Conservation (phyloP, 1,284 basidiomycete species). For the Rhizoctonia solani region DNA sequence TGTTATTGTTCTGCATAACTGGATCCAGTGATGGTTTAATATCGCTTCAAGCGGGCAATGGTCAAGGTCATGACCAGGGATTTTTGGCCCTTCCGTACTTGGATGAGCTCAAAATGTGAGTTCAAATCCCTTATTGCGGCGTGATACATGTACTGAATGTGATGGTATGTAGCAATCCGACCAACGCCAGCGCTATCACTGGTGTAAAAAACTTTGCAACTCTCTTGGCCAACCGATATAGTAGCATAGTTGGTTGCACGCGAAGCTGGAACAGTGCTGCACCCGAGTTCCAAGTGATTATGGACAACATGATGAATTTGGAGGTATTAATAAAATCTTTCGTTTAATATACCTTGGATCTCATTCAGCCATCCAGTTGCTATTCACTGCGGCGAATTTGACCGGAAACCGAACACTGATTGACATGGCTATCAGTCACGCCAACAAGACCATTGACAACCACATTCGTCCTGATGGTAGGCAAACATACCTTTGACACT, state of each 20-base stretch:
- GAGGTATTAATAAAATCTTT: constrained; percentile 46
- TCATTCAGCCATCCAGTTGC: constrained; percentile 46
- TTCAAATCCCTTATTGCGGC: neutral
- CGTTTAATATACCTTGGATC: neutral
- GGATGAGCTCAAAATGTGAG: constrained; percentile 54
- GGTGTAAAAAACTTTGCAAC: constrained; percentile 50
- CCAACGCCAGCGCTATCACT: constrained; percentile 48
- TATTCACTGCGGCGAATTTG: constrained; percentile 59
- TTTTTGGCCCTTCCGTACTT: constrained; percentile 56
- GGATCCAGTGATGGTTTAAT: constrained; percentile 55
- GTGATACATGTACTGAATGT: neutral
- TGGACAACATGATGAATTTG: constrained; percentile 79
- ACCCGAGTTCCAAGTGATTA: constrained; percentile 61
- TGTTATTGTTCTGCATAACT: constrained; percentile 46
- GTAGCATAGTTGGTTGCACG: constrained; percentile 53
- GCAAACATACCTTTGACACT: neutral
- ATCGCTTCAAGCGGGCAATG: constrained; percentile 11
- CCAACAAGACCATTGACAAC: constrained; percentile 66
- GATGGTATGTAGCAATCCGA: constrained; percentile 47
- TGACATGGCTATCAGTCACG: constrained; percentile 64
- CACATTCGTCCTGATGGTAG: constrained; percentile 66
- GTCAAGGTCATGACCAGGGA: constrained; percentile 54
- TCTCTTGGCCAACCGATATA: constrained; percentile 50
- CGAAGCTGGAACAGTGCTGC: constrained; percentile 56
- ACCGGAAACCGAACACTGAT: constrained; percentile 61